Conservation (phyloP, 352 stramenopile species). For the Phytophthora capsici region DNA sequence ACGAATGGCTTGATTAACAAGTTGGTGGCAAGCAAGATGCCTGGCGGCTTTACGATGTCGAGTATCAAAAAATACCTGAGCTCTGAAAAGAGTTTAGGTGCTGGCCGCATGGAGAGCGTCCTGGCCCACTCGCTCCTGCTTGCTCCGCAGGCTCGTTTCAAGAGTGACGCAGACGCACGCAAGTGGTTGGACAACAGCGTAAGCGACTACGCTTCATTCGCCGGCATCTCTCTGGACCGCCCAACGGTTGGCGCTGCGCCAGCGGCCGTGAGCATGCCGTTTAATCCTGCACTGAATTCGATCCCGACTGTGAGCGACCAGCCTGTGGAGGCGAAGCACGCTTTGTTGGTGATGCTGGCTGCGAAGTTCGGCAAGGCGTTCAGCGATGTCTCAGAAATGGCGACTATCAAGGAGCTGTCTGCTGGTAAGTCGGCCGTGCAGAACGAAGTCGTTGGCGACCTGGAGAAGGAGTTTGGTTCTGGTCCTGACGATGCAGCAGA, state of each 20-base stretch:
- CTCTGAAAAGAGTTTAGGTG: constrained; percentile 60
- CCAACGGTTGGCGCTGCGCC: constrained; percentile 26
- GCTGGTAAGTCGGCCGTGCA: constrained; percentile 89
- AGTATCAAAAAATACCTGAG: constrained; percentile 78
- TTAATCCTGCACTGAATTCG: constrained; percentile 46
- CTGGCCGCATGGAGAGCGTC: constrained; percentile 80
- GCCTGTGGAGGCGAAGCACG: constrained; percentile 75
- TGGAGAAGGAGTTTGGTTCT: constrained; percentile 88
- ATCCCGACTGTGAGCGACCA: constrained; percentile 68
- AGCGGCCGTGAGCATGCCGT: constrained; percentile 43
- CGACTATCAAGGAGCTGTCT: constrained; percentile 81
- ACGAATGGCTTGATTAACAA: constrained; percentile 69
- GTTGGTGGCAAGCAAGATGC: constrained; percentile 84
- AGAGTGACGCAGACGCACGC: constrained; percentile 73
- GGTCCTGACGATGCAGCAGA: constrained; percentile 77
- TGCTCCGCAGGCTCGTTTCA: constrained; percentile 67
- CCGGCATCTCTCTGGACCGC: constrained; percentile 66
- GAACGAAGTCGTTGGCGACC: constrained; percentile 88
- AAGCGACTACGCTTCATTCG: constrained; percentile 71
- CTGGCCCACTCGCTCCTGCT: constrained; percentile 71
- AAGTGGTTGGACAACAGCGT: constrained; percentile 84
- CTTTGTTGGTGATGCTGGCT: constrained; percentile 75
- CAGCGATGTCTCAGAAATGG: constrained; percentile 60
- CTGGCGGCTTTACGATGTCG: constrained; percentile 84
- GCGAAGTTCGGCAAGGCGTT: constrained; percentile 81